Evolutionary conservation across 345 rosid species (phyloP), one percentile per base, ranked within the genome.

Genomic region (Salix udensis): DNA sequence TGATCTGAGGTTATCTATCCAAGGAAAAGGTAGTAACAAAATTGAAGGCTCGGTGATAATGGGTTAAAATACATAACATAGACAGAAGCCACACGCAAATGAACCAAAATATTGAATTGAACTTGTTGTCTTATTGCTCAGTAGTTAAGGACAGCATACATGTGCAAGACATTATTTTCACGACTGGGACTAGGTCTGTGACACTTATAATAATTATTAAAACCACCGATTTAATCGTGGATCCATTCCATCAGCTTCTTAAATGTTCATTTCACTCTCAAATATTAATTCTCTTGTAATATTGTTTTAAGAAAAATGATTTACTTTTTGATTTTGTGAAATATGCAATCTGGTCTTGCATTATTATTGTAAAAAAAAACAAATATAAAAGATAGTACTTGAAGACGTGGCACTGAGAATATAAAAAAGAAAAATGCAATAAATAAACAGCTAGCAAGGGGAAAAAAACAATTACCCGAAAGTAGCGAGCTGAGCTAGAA

Each of bases 401-500:
- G 50, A 46, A 46, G 14, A 55, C 24, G 12, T 24, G 69, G 62
- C 50, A 16, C 24, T 15, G 40, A 42, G 61, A 55, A 70, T 2
- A 21, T 31, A 23, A 48, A 7, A 23, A 18, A 9, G 39, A 11
- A 40, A 40, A 10, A 40, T 2, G 44, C 13, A 40, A 40, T 2
- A 10, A 11, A 44, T 16, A 53, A 64, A 52, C 4, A 28, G 46
- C 24, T 26, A 67, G 52, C 23, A 62, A 4, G 6, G 64, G n/a
- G 44, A 24, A 15, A 21, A 78, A 71, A 58, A 36, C 50, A 26
- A 70, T 55, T 88, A 94, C 98, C 98, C 97, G 88, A 92, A 82
- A 50, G 98, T 94, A 69, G 98, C 93, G 77, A 94, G 89, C 88
- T 94, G 98, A 18, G 98, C 98, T 80, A 94, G 94, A 82, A 94